Conservation (phyloP, 2,329 filamentous ascomycete genomes). For the Macroventuria anomochaeta region DNA sequence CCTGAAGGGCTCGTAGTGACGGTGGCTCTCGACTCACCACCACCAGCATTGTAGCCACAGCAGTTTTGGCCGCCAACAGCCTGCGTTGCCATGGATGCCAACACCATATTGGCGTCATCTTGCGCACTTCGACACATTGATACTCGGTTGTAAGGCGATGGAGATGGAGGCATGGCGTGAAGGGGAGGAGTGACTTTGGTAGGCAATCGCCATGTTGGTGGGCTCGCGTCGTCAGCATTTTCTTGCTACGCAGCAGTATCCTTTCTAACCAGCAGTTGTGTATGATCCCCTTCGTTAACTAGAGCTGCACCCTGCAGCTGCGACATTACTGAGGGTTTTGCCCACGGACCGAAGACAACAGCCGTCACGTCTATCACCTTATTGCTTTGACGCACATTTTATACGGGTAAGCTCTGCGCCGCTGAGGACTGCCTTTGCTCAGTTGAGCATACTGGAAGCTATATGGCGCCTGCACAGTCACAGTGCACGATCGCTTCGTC, state of each 20-base stretch:
- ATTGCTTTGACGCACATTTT: background rate
- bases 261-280: slow-evolving; percentile 8
- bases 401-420: slow-evolving; percentile 5
- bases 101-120: background rate
- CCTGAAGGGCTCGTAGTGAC: slow-evolving; percentile 7
- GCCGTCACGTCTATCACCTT: background rate
- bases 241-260: background rate
- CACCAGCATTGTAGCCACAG: background rate
- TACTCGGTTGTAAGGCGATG: background rate
- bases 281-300: slow-evolving; percentile 8
- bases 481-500: background rate
- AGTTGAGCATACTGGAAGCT: slow-evolving; percentile 5
- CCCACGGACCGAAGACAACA: slow-evolving; percentile 2
- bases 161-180: background rate
- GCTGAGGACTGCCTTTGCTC: background rate
- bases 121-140: background rate
- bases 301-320: slow-evolving; percentile 6
- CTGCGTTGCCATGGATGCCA: background rate
- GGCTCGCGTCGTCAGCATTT: background rate
- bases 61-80: background rate
- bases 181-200: background rate
- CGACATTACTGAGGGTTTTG: background rate
- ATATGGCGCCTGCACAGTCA: slow-evolving; percentile 2
- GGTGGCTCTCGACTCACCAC: slow-evolving; percentile 1
- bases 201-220: background rate